Base-by-base conservation (phyloP, 768 basidiomycete genomes). In the Collybia nuda region DNA sequence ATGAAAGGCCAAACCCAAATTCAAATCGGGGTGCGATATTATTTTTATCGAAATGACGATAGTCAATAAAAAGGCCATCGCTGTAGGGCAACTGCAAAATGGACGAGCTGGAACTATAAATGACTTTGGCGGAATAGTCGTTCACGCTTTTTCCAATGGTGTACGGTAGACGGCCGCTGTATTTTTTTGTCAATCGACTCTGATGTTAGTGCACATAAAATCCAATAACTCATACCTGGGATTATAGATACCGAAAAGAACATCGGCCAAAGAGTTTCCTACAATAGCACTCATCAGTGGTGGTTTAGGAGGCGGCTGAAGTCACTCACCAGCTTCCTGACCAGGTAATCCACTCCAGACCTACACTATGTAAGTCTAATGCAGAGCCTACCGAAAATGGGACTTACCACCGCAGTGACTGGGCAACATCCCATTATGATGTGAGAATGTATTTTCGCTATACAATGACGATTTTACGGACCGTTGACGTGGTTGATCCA, bases 201-300 rank as follows among this genome's bases (percentile, higher is more conserved):
- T 15, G 22, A 19, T 36, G 38, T 19, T 50, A 23, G 43, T 1
- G 28, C 21, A 26, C 40, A 37, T 14, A 1, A 11, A 47, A 36
- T 18, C 23, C 45, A 43, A 15, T 21, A 43, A 40, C 52, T 43
- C 62, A 56, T 62, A 73, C 80, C 80, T 72, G 12, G 84, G 84
- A 56, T 84, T 85, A 55, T 80, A 81, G 21, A 64, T 69, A 2
- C 84, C 85, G 50, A 76, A 86, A 6, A 85, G 64, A 36, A 86
- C 66, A 56, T 86, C 85, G 5, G 76, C 73, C 11, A 86, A 59
- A 12, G 74, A 63, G 55, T 85, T 84, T 2, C 84, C 84, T 74
- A 26, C 32, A 32, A 32, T 11, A 57, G 46, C 48, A 62, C 58
- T 12, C 9, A 35, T 26, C 21, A 7, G 19, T 29, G 6, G 18